These are phyloP conservation scores for Pleoardoris graminearum DNA, from an alignment of 2,329 filamentous ascomycete species.

Conservation along the genomic window DNA sequence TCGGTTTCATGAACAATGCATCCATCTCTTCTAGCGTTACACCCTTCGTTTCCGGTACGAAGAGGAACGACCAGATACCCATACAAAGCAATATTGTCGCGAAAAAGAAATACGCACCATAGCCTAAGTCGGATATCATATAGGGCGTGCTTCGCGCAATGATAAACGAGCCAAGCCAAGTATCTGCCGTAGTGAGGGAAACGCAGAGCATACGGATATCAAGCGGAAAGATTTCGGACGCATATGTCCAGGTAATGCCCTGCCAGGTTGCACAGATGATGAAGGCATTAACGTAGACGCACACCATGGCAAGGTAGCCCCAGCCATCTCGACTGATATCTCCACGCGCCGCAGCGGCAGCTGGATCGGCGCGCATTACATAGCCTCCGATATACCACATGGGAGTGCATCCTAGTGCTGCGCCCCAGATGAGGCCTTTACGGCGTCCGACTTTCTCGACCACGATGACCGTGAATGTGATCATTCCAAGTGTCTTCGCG, in stretches of 20 bases:
- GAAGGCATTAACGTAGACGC: slow-evolving; percentile 59
- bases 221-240: slow-evolving; percentile 54
- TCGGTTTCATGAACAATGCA: slow-evolving; percentile 31
- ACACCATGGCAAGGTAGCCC: slow-evolving; percentile 58
- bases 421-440: slow-evolving; percentile 53
- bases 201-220: slow-evolving; percentile 48
- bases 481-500: slow-evolving; percentile 45
- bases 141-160: slow-evolving; percentile 46
- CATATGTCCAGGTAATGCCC: slow-evolving; percentile 50
- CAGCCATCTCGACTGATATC: slow-evolving; percentile 50
- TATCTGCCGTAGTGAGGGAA: slow-evolving; percentile 44
- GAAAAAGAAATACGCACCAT: slow-evolving; percentile 48
- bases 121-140: slow-evolving; percentile 44
- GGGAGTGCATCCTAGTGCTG: slow-evolving; percentile 53
- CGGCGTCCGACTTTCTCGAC: slow-evolving; percentile 48
- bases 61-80: slow-evolving; percentile 40
- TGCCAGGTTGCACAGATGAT: slow-evolving; percentile 56
- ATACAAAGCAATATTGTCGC: slow-evolving; percentile 33
- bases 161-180: slow-evolving; percentile 47
- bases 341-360: slow-evolving; percentile 49
- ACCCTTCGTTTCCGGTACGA: slow-evolving; percentile 40
- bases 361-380: slow-evolving; percentile 57
- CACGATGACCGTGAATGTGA: slow-evolving; percentile 46
- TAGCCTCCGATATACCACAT: slow-evolving; percentile 59
- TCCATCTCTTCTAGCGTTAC: slow-evolving; percentile 39